These are phyloP conservation scores for Botryotinia narcissicola DNA, from an alignment of 2,329 filamentous ascomycete genomes.

Conservation along the genomic window DNA sequence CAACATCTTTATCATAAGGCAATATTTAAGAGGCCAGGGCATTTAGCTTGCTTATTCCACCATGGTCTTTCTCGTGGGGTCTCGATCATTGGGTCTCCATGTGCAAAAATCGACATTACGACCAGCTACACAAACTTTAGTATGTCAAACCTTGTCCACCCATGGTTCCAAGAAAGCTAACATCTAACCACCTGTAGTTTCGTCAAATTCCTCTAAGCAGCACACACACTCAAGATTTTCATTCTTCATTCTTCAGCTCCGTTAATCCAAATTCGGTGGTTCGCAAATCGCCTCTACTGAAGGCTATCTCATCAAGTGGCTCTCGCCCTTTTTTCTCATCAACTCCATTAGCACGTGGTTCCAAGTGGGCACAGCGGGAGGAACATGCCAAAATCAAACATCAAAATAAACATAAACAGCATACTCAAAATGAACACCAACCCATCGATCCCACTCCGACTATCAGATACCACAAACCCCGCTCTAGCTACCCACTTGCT, in stretches of 20 bases:
- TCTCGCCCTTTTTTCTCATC: slow-evolving; percentile 9
- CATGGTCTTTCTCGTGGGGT: background rate
- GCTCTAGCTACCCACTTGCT: slow-evolving; percentile 13
- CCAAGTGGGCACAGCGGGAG: background rate
- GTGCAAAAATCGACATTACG: background rate
- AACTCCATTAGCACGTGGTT: background rate
- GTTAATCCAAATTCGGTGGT: background rate
- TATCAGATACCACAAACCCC: background rate
- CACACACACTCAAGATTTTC: background rate
- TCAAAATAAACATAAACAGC: background rate
- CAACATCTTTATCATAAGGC: background rate
- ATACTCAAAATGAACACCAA: background rate
- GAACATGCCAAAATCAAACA: background rate
- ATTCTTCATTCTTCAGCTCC: background rate
- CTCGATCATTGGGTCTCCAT: background rate
- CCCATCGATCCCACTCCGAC: background rate
- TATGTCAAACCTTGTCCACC: background rate
- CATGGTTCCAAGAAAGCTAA: background rate
- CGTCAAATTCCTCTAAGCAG: background rate
- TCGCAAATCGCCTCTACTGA: background rate
- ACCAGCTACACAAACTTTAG: background rate
- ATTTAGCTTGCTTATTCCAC: background rate
- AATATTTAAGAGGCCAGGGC: background rate
- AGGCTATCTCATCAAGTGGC: background rate
- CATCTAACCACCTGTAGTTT: background rate